phyloP scores from a whole-genome alignment of 805 yeast species.

The Sugiyamaella americana region DNA sequence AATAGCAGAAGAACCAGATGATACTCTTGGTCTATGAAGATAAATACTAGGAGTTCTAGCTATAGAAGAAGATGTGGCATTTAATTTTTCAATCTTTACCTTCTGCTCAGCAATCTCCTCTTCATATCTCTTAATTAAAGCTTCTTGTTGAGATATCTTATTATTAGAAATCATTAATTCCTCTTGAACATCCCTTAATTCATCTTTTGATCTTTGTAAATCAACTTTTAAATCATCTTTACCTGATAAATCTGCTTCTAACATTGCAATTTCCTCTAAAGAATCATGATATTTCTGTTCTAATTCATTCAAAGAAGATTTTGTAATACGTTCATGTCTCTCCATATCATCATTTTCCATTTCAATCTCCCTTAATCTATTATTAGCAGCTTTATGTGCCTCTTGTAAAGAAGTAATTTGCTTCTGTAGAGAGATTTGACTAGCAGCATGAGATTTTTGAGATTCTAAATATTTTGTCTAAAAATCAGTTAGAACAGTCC shows the following conservation, averaged over 20 bases:
- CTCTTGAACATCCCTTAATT: slow-evolving; percentile 31
- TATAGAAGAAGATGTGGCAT: neutral
- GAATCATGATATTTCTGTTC: slow-evolving; percentile 33
- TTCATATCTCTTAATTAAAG: neutral
- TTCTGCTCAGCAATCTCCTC: neutral
- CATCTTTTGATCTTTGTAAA: slow-evolving; percentile 32
- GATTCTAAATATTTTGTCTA: slow-evolving; percentile 23
- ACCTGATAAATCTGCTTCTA: slow-evolving; percentile 35
- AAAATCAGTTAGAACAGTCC: neutral
- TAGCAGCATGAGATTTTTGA: slow-evolving; percentile 26
- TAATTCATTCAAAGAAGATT: slow-evolving; percentile 32
- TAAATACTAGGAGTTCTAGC: neutral
- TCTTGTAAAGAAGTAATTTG: slow-evolving; percentile 27
- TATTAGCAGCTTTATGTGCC: slow-evolving; percentile 30
- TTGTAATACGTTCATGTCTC: slow-evolving; percentile 36
- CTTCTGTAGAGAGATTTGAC: slow-evolving; percentile 22
- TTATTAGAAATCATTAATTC: slow-evolving; percentile 20
- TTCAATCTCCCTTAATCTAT: slow-evolving; percentile 38
- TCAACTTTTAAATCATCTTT: slow-evolving; percentile 26
- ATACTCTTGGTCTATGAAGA: neutral
- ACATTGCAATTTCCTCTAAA: slow-evolving; percentile 36
- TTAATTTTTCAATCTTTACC: neutral
- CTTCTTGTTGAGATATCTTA: neutral
- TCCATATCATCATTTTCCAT: slow-evolving; percentile 41
- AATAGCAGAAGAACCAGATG: neutral